phyloP scores from a whole-genome alignment of 1,139 yeast species.

The Geotrichum candidum region DNA sequence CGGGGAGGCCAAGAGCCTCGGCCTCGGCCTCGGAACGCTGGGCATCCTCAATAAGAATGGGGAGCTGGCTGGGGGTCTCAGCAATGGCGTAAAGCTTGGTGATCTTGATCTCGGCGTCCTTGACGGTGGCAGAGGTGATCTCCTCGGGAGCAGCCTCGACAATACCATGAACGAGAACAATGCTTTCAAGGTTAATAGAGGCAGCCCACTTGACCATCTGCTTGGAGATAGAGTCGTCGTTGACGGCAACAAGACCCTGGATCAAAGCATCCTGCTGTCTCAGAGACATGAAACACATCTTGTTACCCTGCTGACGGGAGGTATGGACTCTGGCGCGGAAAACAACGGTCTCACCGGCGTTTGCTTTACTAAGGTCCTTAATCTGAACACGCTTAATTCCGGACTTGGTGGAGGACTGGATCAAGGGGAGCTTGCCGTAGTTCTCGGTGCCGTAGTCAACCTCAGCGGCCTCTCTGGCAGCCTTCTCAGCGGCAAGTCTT shows the following conservation, averaged over 20 bases:
- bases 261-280: slow-evolving; percentile 82
- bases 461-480: slow-evolving; percentile 74
- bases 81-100: slow-evolving; percentile 68
- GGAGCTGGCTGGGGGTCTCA: slow-evolving; percentile 88
- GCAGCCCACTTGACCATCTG: slow-evolving; percentile 98
- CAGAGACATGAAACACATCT: slow-evolving; percentile 81
- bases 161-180: slow-evolving; percentile 82
- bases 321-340: slow-evolving; percentile 93
- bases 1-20: slow-evolving; percentile 83
- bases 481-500: slow-evolving; percentile 78
- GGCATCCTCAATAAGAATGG: slow-evolving; percentile 93
- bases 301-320: slow-evolving; percentile 92
- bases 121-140: slow-evolving; percentile 85
- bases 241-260: slow-evolving; percentile 77
- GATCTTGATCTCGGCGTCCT: slow-evolving; percentile 80
- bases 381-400: slow-evolving; percentile 57
- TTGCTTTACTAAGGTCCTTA: slow-evolving; percentile 46
- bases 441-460: slow-evolving; percentile 80
- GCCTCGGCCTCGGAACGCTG: slow-evolving; percentile 93
- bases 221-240: slow-evolving; percentile 66
- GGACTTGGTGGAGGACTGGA: slow-evolving; percentile 63
- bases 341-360: slow-evolving; percentile 73
- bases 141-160: slow-evolving; percentile 81
- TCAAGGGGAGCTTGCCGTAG: slow-evolving; percentile 85
- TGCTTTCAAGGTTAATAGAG: slow-evolving; percentile 76